These are phyloP conservation scores for Nemania abortiva DNA, from an alignment of 2,329 filamentous ascomycete species.

Conservation along the genomic window DNA sequence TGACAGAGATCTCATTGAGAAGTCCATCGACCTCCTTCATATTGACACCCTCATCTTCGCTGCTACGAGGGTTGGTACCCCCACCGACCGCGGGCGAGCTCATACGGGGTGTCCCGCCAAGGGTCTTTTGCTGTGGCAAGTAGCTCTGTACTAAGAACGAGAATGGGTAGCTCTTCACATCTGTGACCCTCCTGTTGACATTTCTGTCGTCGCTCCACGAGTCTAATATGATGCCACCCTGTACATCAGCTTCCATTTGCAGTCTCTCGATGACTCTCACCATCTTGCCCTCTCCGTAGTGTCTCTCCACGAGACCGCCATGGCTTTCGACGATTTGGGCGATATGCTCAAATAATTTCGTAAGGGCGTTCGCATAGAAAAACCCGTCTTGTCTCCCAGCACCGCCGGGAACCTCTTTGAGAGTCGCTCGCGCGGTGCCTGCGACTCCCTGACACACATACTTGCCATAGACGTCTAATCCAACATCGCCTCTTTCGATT, in stretches of 20 bases:
- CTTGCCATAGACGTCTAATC: slow-evolving; percentile 91
- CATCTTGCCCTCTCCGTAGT: slow-evolving; percentile 96
- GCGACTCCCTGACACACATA: slow-evolving; percentile 98
- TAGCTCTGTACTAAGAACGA: slow-evolving; percentile 98
- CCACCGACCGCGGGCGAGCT: slow-evolving; percentile 79
- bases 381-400: slow-evolving; percentile 78
- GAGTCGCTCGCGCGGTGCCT: slow-evolving; percentile 80
- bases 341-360: slow-evolving; percentile 96
- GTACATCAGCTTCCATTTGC: slow-evolving; percentile 94
- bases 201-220: slow-evolving; percentile 92
- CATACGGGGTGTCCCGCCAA: slow-evolving; percentile 72
- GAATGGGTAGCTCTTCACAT: slow-evolving; percentile 97
- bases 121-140: slow-evolving; percentile 75
- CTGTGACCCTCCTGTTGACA: slow-evolving; percentile 87
- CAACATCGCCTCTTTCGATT: slow-evolving; percentile 88
- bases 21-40: slow-evolving; percentile 96
- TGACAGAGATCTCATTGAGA: slow-evolving; percentile 87
- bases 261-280: slow-evolving; percentile 90
- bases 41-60: slow-evolving; percentile 92
- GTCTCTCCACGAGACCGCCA: slow-evolving; percentile 88
- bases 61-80: slow-evolving; percentile 66
- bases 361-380: slow-evolving; percentile 92
- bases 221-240: slow-evolving; percentile 94
- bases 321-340: slow-evolving; percentile 96
- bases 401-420: slow-evolving; percentile 75